Base-by-base conservation (phyloP, 805 yeast species). In the Kodamaea hsintzibuensis region DNA sequence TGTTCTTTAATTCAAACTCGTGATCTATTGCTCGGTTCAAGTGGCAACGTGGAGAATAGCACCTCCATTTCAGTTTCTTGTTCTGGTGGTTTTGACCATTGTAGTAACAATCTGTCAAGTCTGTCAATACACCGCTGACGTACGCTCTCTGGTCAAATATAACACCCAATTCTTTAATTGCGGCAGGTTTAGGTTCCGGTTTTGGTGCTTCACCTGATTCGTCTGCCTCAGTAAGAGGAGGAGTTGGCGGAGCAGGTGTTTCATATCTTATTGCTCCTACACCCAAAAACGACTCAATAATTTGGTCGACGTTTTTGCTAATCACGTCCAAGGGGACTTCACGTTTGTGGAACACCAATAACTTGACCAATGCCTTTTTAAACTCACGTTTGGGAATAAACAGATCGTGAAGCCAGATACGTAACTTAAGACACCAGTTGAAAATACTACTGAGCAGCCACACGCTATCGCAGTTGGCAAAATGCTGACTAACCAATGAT, bases 401-500 rank as follows among this genome's bases (percentile, higher is more conserved):
- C 62, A 68, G 76, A 50, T 78, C 83, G 46, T 79, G 81, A 16
- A 81, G 73, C 88, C 89, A 84, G 19, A 70, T 72, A 30, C 69
- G 68, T 49, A 82, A 70, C 30, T 79, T 70, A 51, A 77, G 71
- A 37, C 85, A 78, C 89, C 89, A 85, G 30, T 67, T 62, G 60
- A 81, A 84, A 3, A 85, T 68, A 16, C 73, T 74, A 0, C 79
- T 76, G 12, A 85, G 57, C 0, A 80, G 71, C 69, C 80, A 77
- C 2, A 83, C 77, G 37, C 68, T 67, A 2, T 63, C 62, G 58
- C 88, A 83, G 19, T 69, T 73, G 9, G 78, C 63, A 50, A 82
- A 74, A 56, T 84, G 86, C n/a, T 71, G 68, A 17, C 76, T 75
- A 13, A 73, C 74, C 38, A 85, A 64, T 0, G 78, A 67, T 10